Base-by-base conservation (phyloP, 2,329 filamentous ascomycete species). In the Exophiala spinifera region DNA sequence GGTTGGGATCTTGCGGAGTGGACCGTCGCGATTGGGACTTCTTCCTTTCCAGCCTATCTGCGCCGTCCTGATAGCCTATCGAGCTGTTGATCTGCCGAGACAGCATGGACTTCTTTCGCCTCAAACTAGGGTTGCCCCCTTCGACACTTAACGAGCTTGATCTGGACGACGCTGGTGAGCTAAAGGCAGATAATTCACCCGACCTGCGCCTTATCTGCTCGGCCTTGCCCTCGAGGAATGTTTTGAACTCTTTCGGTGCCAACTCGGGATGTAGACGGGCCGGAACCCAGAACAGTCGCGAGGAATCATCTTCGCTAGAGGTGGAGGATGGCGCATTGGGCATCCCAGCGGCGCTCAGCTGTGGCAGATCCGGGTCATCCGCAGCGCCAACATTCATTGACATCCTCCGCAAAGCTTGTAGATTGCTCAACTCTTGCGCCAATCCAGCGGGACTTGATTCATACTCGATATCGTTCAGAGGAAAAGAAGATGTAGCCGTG, bases 241-340 rank as follows among this genome's bases (percentile, higher is more conserved):
- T 92, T 72, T 95, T 96, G 78, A 97, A 99, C 64, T 96, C 94
- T 67, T 88, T 91, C 1, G 94, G 94, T 2, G 94, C 94, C 46
- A 99, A 78, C 71, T 99, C 94, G 0, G 94, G 94, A 65, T 99
- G 94, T 23, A 99, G 81, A 55, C 91, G 84, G 20, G 94, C 94
- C 4, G 94, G 94, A 4, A 99, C 94, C 94, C 94, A 99, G 62
- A 97, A 88, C 55, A 97, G 74, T 59, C 91, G 83, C 1, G 91
- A 91, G 6, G 90, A 84, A 68, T 97, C 92, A 64, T 91, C 87
- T 68, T 95, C 91, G 65, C 95, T 87, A 59, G 68, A 69, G 5
- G 70, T 70, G n/a, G 71, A 66, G 11, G 72, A 71, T 3, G 76
- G 74, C 1, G 75, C 69, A 14, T 69, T 70, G 4, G 75, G 74